Base-by-base conservation (phyloP, 2,329 filamentous ascomycete species). In the Curvularia verruculosa region DNA sequence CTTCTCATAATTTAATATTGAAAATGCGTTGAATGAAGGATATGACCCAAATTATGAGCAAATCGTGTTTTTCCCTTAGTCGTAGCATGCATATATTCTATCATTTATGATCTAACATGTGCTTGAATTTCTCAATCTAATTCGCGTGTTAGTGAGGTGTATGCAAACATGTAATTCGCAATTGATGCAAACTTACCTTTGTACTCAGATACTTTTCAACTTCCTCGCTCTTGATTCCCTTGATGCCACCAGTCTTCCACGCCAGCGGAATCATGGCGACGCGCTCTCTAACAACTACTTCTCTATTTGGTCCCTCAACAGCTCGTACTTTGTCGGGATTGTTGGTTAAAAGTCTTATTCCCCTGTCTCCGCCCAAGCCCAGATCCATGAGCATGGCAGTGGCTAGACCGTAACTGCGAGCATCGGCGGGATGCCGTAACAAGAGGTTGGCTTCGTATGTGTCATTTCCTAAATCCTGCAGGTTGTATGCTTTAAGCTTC, bases 321-420 rank as follows among this genome's bases (percentile, higher is more conserved):
- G 95, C 95, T 15, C 92, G 83, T 40, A 99, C 91, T 81, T 99
- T 99, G 68, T 99, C 95, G 0, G 95, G 95, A 70, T 99, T 99
- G 75, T 99, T 99, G 9, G 95, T 99, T 67, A 99, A 79, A 49
- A 99, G 79, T 34, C 91, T 83, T 51, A 98, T 88, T 26, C 93
- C 90, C 12, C 80, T 76, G 66, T 96, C 83, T 1, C 81, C 84
- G 2, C 83, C 85, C 8, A 87, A 84, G 0, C 91, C 93, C 28
- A 99, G 80, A 78, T 99, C 95, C 59, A 88, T 82, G 52, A 99
- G 81, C 84, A 99, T 98, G 0, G 94, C 93, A 1, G 95, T 99
- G 2, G 95, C 95, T n/a, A 99, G 80, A 1, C 95, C 95, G 71
- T 99, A 99, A 67, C 91, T 96, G 52, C 95, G 83, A 21, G 95